These are phyloP conservation scores for Talaromyces stipitatus DNA, from an alignment of 495 filamentous ascomycete genomes.

Conservation along the genomic window DNA sequence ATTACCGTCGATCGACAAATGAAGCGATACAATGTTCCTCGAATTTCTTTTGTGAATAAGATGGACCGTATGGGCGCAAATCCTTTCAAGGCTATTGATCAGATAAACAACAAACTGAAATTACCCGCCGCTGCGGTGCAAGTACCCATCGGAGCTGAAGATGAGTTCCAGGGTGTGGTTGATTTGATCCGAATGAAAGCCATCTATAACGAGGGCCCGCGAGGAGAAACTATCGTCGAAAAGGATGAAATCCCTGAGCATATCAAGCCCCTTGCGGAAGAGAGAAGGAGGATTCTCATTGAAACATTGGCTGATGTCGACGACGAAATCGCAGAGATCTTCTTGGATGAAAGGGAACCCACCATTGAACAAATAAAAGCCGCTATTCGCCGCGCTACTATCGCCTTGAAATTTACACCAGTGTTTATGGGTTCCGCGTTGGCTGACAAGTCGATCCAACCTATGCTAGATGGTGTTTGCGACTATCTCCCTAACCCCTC, in stretches of 20 bases:
- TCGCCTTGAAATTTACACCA: slow-evolving; percentile 83
- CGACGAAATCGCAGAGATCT: slow-evolving; percentile 95
- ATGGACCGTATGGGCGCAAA: slow-evolving; percentile 99
- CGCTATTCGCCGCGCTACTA: slow-evolving; percentile 84
- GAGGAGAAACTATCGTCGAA: slow-evolving; percentile 63
- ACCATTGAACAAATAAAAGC: slow-evolving; percentile 74
- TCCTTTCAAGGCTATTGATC: slow-evolving; percentile 93
- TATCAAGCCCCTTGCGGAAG: slow-evolving; percentile 61
- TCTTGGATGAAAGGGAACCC: slow-evolving; percentile 78
- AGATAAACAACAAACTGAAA: slow-evolving; percentile 93
- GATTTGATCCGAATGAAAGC: slow-evolving; percentile 90
- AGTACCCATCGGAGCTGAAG: slow-evolving; percentile 89
- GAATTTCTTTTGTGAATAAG: slow-evolving; percentile 97
- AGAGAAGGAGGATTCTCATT: slow-evolving; percentile 77
- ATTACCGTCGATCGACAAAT: slow-evolving; percentile 99
- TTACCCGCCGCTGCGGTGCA: slow-evolving; percentile 90
- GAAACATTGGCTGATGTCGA: slow-evolving; percentile 97
- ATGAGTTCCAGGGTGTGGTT: slow-evolving; percentile 89
- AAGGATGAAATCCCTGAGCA: slow-evolving; percentile 76
- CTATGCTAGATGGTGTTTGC: slow-evolving; percentile 93
- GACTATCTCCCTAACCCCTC: slow-evolving; percentile 93
- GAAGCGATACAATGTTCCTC: slow-evolving; percentile 93
- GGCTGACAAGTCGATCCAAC: slow-evolving; percentile 91
- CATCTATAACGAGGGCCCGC: slow-evolving; percentile 80
- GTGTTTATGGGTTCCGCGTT: slow-evolving; percentile 95